A percentile compares a stretch with the other conserved stretches of the same genome.
Evolutionary conservation across 2,329 filamentous ascomycete species (phyloP).

Genomic region (Ceratocystis papillata): DNA sequence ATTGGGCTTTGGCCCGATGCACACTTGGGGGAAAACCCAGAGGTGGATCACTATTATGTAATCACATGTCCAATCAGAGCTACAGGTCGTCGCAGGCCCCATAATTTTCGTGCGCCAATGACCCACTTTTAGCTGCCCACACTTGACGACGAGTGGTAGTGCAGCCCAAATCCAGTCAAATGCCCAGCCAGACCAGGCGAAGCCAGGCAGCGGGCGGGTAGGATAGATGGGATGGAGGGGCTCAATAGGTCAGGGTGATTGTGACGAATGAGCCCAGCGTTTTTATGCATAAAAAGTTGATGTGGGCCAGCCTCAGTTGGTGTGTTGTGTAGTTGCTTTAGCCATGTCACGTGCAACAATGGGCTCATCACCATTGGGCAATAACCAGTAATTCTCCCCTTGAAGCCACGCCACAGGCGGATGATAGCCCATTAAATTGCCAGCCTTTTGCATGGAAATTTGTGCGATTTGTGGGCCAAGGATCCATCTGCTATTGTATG

Average conservation of each 20-base stretch:
- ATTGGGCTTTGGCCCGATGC: slow-evolving; percentile 7
- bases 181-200: not conserved
- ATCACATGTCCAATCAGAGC: slow-evolving; percentile 15
- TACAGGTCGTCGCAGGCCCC: slow-evolving; percentile 1
- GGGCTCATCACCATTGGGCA: too few species aligned
- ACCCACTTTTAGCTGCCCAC: slow-evolving; percentile 24
- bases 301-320: too few species aligned
- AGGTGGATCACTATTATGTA: slow-evolving; percentile 15
- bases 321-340: too few species aligned
- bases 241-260: not conserved
- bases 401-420: too few species aligned
- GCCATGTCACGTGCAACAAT: too few species aligned
- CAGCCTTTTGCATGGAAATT: not conserved
- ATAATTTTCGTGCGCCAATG: slow-evolving; percentile 21
- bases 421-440: too few species aligned
- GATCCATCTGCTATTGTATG: not conserved
- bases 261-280: too few species aligned
- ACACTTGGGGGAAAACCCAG: slow-evolving; percentile 15
- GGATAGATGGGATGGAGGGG: not conserved
- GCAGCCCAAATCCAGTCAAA: not conserved
- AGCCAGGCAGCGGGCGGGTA: not conserved
- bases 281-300: too few species aligned
- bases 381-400: too few species aligned
- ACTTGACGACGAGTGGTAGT: slow-evolving; percentile 18
- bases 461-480: not conserved